These are phyloP conservation scores for Ceratocystis harringtonii DNA, from an alignment of 2,329 filamentous ascomycete genomes.

Conservation along the genomic window DNA sequence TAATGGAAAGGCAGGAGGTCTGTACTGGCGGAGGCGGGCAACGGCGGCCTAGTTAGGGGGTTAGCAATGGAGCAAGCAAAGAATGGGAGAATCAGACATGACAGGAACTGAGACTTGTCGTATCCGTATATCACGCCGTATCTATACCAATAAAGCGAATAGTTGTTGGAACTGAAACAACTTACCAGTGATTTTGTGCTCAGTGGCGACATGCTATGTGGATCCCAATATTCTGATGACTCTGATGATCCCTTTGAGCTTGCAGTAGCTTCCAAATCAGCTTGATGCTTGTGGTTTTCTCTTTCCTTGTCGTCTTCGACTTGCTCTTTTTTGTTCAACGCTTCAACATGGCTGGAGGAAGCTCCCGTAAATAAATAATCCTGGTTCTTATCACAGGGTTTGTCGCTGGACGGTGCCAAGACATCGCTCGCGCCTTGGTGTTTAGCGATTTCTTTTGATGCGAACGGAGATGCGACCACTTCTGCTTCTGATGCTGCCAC, in stretches of 20 bases:
- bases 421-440: not conserved
- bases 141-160: not conserved
- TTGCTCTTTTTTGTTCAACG: not conserved
- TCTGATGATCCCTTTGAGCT: not conserved
- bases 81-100: not conserved
- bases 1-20: slow-evolving; percentile 42
- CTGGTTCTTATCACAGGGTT: not conserved
- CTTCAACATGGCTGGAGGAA: not conserved
- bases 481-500: not conserved
- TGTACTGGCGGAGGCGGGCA: slow-evolving; percentile 45
- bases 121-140: not conserved
- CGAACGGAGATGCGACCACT: not conserved
- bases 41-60: slow-evolving; percentile 36
- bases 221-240: slow-evolving; percentile 36
- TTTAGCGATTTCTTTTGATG: not conserved
- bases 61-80: not conserved
- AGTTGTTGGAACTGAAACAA: slow-evolving; percentile 19
- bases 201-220: slow-evolving; percentile 40
- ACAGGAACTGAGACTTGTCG: not conserved
- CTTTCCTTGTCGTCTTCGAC: not conserved
- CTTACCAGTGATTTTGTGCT: slow-evolving; percentile 40
- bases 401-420: not conserved
- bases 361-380: not conserved
- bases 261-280: not conserved
- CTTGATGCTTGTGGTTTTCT: not conserved